Base-by-base conservation (phyloP, 2,329 filamentous ascomycete genomes). In the Curvularia sp. region DNA sequence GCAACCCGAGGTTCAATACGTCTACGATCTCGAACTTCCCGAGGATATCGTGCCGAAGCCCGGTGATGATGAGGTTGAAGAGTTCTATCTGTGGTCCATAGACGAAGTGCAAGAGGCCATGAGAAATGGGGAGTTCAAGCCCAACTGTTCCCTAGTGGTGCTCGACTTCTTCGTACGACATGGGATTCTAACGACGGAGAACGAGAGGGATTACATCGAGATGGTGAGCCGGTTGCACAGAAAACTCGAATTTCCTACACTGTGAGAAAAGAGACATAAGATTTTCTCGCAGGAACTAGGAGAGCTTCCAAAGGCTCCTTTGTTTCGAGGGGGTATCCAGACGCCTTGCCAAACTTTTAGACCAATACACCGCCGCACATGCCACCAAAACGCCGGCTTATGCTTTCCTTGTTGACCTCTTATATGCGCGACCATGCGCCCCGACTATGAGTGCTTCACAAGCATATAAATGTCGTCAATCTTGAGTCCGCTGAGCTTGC, bases 391-490 rank as follows among this genome's bases (percentile, higher is more conserved):
- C 73, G 73, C 74, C 71, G 49, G 56, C 41, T 65, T 66, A 74
- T 75, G 70, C 70, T 65, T 63, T 36, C 48, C 57, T 60, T 57
- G 53, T 56, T 42, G 57, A 58, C 34, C 46, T 39, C 36, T 46
- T 19, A 28, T 51, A 28, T 51, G 27, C 41, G 18, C 43, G 12
- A 32, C 34, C 21, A 18, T 21, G n/a, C n/a, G 25, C 27, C 36
- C 21, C 18, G 25, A 30, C 52, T 64, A 68, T 59, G 76, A 94
- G 87, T 96, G 97, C 87, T 97, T 99, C 69, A 96, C 83, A 60
- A 98, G 84, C 60, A 99, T 85, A 77, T 99, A 99, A 64, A 96
- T 88, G 74, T 97, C 89, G 77, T 99, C 95, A 72, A 97, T 94
- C 70, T 93, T 87, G 73, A 99, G 80, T 27, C 93, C 90, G 32